Base-by-base conservation (phyloP, 2,329 filamentous ascomycete genomes). In the Arthrobotrys iridis region DNA sequence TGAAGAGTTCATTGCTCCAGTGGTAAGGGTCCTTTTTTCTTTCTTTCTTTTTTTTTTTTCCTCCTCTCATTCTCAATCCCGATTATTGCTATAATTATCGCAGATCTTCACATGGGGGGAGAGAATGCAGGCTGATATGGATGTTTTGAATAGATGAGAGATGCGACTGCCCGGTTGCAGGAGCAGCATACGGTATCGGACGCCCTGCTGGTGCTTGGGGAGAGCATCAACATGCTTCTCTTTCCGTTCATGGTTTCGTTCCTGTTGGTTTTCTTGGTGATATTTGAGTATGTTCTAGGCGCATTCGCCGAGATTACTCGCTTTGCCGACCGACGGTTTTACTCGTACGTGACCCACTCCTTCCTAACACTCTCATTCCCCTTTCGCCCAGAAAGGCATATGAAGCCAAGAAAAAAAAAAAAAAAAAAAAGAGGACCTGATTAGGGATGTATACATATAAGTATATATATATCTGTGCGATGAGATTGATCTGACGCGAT, bases 261-360 rank as follows among this genome's bases (percentile, higher is more conserved):
- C 60, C 85, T 98, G 3, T 88, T 98, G 52, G 93, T 98, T 65
- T 99, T 99, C 84, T 89, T 99, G 71, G 93, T 97, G 82, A 98
- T 98, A 80, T 99, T 98, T 82, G 95, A 99, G 82, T 99, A 98
- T 82, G 87, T 97, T 8, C 88, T 98, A 33, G 95, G 94, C 70
- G 93, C 93, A 52, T 97, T 96, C 80, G 95, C 93, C 11, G 95
- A 99, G 82, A 91, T 98, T 78, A 97, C 93, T 15, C 87, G 90
- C 79, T 98, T 98, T 82, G 94, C 91, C 60, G 95, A 98, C 82
- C 89, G 94, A 41, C 92, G 95, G 82, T 98, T 98, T 84, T 99
- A 97, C 84, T 85, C 86, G 41, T 88, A 90, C 82, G 90, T 88
- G 30, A 11, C 7, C n/a, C 40, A 88, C 90, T 88, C 88, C 90